Percentiles rank a stretch among this genome's conserved stretches.
These are phyloP conservation scores for Aspergillus ochraceus DNA, from an alignment of 2,329 filamentous ascomycete genomes.

Conservation along the genomic window DNA sequence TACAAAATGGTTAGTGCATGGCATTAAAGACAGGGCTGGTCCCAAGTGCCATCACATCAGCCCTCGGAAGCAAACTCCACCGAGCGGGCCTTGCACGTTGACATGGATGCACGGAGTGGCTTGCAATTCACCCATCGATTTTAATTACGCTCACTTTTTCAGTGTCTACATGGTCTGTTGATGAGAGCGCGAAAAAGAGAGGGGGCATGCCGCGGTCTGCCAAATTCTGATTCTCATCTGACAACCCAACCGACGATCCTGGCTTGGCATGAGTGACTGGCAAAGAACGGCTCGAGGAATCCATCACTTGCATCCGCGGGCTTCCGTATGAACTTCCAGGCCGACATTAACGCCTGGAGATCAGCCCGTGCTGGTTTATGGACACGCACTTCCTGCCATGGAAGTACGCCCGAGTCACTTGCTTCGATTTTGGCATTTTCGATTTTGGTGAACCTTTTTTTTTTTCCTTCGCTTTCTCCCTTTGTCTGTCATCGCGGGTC, in stretches of 20 bases:
- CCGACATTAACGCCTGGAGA: not conserved
- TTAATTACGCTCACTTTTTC: not conserved
- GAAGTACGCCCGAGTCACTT: not conserved
- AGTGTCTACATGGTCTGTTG: not conserved
- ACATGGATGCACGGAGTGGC: not conserved
- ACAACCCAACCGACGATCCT: slow-evolving; percentile 22
- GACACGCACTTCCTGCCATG: not conserved
- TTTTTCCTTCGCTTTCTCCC: not conserved
- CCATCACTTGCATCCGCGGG: slow-evolving; percentile 15
- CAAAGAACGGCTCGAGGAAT: slow-evolving; percentile 8
- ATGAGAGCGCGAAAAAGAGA: not conserved
- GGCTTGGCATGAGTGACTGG: slow-evolving; percentile 9
- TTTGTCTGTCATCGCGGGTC: not conserved
- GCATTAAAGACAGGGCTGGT: not conserved
- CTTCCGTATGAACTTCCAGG: slow-evolving; percentile 16
- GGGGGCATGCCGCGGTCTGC: not conserved
- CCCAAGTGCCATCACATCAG: slow-evolving; percentile 4
- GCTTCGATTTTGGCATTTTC: not conserved
- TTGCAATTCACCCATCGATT: not conserved
- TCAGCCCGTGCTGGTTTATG: not conserved
- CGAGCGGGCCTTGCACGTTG: slow-evolving; percentile 13
- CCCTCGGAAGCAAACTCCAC: slow-evolving; percentile 12
- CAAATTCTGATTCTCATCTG: slow-evolving; percentile 14
- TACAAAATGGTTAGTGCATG: not conserved
- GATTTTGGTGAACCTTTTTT: not conserved